Evolutionary conservation across 257 asterid species (phyloP), one percentile per base, ranked within the genome.

Genomic region (Anisodus acutangulus): DNA sequence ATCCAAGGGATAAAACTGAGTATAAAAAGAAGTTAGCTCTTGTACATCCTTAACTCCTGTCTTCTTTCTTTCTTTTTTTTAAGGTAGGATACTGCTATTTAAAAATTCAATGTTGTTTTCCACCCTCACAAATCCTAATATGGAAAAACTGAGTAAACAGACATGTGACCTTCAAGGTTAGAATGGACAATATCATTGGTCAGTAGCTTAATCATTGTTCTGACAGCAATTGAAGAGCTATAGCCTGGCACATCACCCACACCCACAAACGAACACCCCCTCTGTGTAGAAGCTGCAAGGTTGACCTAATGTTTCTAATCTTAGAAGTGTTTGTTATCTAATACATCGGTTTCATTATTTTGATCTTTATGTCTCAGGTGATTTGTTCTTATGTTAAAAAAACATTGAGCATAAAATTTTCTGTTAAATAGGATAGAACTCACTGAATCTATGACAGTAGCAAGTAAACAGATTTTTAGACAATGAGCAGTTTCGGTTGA

Each of bases 151-250:
- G n/a, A 47, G 59, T 47, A 72, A 72, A 72, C 41, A 71, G 37
- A 47, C n/a, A 72, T 19, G 17, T 47, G 80, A 45, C 59, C 39
- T 47, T 72, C 41, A 72, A 47, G 80, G 59, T 47, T 47, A 72
- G 80, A 72, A 72, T 72, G 5, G 59, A 72, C 10, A 45, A 72
- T 47, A 47, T 11, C 80, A 72, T n/a, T n/a, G 58, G 79, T 9
- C 39, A 71, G 58, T 9, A 71, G 58, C 79, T 71, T 71, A 71
- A 71, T 43, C 79, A 71, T 45, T 45, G 80, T 11, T 72, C 58
- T 72, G 59, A 72, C 80, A 72, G n/a, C 5, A 72, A n/a, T 10
- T 47, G 35, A 72, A 19, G 59, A 47, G n/a, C 37, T 45, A 72
- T 4, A 47, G 19, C 80, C 80, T 72, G 16, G 41, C 80, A 47